Evolutionary conservation across 495 filamentous ascomycete species (phyloP), one percentile per base, ranked within the genome.

Genomic region (Daldinia childiae): DNA sequence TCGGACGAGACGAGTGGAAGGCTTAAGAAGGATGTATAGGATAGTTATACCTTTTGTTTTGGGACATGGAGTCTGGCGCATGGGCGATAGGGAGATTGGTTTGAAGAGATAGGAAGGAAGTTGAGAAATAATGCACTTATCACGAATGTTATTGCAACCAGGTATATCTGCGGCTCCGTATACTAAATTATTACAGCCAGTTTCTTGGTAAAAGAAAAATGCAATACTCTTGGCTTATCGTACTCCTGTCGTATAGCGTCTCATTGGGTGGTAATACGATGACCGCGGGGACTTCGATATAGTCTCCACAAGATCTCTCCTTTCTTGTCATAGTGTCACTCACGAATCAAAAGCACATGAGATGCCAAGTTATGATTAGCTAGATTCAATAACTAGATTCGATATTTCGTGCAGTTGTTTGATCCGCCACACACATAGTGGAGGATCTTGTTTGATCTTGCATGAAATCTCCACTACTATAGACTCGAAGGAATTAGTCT

Each of bases 1-100:
- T 87, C 57, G 86, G 85, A 14, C 77, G 79, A 67, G 78, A 78
- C 4, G 77, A 84, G 76, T 81, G 79, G 79, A 76, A 79, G 51
- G 64, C 48, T 43, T 32, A n/a, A 38, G 30, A n/a, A 17, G 43
- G 48, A 7, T 2, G 4, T 17, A 43, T 9, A 5, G 15, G 17
- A 26, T n/a, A 17, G 3, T 43, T n/a, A 15, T 29, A 52, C 38
- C 21, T 50, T 50, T 60, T n/a, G 12, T 51, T 58, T 32, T 32
- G 41, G 7, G 30, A 27, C 24, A 29, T 39, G 68, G 67, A 17
- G 57, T 62, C 12, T 71, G 68, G 62, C 50, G 56, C 48, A 50
- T 38, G 36, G 45, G 56, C 19, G n/a, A 30, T 41, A 50, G 50
- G 32, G 32, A 39, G 19, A 21, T 30, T 4, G 11, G 43, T 21